Evolutionary conservation across 2,329 filamentous ascomycete genomes (phyloP).

Genomic region (Sporothrix curviconia): DNA sequence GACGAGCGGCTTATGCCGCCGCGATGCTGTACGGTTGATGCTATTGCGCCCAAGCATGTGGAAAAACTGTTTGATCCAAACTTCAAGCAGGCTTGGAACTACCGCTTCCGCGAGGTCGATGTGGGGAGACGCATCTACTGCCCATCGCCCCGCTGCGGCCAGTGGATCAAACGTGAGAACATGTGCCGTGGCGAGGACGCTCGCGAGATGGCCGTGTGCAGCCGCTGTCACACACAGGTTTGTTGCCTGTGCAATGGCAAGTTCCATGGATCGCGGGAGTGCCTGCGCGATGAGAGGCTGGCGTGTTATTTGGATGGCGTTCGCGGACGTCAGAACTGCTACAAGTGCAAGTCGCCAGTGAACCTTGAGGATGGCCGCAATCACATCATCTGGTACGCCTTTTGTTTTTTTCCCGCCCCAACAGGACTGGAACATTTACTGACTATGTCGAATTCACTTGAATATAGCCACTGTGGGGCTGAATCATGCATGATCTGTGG

Average conservation of each 20-base stretch:
- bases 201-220: constrained; percentile 63
- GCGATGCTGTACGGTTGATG: constrained; percentile 65
- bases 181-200: constrained; percentile 51
- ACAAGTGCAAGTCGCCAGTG: constrained; percentile 65
- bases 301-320: constrained; percentile 57
- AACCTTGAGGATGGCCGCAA: constrained; percentile 79
- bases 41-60: constrained; percentile 70
- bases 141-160: constrained; percentile 62
- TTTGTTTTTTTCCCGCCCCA: not conserved
- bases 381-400: constrained; percentile 81
- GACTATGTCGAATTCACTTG: not conserved
- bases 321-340: constrained; percentile 70
- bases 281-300: constrained; percentile 64
- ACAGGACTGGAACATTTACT: not conserved
- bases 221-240: constrained; percentile 64
- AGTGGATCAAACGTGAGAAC: constrained; percentile 70
- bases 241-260: constrained; percentile 67
- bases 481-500: constrained; percentile 87
- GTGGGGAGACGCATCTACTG: constrained; percentile 73
- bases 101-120: constrained; percentile 70
- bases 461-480: constrained; percentile 60
- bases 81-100: constrained; percentile 77
- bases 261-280: constrained; percentile 64
- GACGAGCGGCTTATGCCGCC: constrained; percentile 82
- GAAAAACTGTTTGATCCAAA: constrained; percentile 64